These are phyloP conservation scores for Curvularia sp. DNA, from an alignment of 2,329 filamentous ascomycete genomes.

Conservation along the genomic window DNA sequence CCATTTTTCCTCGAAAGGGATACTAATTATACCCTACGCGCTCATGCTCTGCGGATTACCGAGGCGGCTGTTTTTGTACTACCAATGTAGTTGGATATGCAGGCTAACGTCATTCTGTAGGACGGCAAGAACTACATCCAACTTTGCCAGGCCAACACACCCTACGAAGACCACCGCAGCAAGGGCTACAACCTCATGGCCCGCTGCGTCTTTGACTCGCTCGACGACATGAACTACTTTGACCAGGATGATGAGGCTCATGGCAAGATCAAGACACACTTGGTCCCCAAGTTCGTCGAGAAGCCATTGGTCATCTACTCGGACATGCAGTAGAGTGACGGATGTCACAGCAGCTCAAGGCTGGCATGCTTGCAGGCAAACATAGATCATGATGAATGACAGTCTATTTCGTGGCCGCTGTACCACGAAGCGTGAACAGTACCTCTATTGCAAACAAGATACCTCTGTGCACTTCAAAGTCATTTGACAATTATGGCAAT, in stretches of 20 bases:
- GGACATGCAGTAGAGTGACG: conserved; percentile 24
- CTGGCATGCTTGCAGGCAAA: neutral
- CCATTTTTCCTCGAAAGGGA: neutral
- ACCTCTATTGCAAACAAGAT: neutral
- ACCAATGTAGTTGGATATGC: neutral
- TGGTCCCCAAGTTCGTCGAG: conserved; percentile 37
- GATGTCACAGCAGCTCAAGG: neutral
- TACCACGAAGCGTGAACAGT: neutral
- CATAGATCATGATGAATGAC: neutral
- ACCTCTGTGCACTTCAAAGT: neutral
- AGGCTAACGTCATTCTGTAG: conserved; percentile 51
- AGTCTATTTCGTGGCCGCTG: neutral
- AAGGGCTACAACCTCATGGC: conserved; percentile 71
- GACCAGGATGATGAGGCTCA: conserved; percentile 67
- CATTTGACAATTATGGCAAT: neutral
- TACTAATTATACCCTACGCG: conserved; percentile 10
- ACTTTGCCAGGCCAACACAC: conserved; percentile 61
- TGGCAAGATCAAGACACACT: conserved; percentile 54
- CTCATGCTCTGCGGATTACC: neutral
- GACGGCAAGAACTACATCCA: conserved; percentile 75
- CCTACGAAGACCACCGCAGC: conserved; percentile 64
- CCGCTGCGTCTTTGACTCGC: conserved; percentile 67
- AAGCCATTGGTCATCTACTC: conserved; percentile 40
- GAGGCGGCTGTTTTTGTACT: conserved; percentile 7
- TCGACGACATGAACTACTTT: conserved; percentile 75